Conservation (phyloP, 768 basidiomycete genomes). For the Pleurotus sapidus region DNA sequence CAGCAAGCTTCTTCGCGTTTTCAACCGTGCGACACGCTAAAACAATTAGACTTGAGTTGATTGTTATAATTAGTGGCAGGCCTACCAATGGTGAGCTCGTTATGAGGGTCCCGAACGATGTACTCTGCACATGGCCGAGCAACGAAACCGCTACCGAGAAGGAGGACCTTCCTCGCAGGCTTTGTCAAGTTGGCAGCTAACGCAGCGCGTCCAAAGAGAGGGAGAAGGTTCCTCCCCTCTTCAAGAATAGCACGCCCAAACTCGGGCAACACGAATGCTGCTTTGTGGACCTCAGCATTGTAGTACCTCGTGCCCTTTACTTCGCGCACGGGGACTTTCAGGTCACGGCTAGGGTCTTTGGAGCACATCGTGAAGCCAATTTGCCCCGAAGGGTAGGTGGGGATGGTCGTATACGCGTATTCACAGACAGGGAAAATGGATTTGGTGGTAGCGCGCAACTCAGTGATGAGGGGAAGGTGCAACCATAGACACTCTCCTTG, state of each 20-base stretch:
- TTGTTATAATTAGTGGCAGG: constrained; percentile 4
- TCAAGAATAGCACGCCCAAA: constrained; percentile 77
- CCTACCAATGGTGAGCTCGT: constrained; percentile 82
- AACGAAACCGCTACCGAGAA: constrained; percentile 94
- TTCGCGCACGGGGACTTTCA: constrained; percentile 71
- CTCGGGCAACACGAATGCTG: constrained; percentile 91
- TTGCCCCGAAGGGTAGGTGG: constrained; percentile 97
- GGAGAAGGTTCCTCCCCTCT: constrained; percentile 67
- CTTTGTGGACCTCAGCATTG: constrained; percentile 73
- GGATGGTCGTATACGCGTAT: constrained; percentile 96
- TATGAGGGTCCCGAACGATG: constrained; percentile 75
- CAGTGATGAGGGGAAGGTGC: constrained; percentile 82
- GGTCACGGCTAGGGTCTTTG: constrained; percentile 65
- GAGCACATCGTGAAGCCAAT: constrained; percentile 94
- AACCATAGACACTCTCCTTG: constrained; percentile 97
- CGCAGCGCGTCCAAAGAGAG: constrained; percentile 70
- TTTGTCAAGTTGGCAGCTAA: constrained; percentile 38
- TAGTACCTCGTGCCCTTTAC: constrained; percentile 80
- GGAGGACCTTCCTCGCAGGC: constrained; percentile 67
- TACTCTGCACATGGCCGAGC: constrained; percentile 97
- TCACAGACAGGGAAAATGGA: constrained; percentile 77
- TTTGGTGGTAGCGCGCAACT: constrained; percentile 66
- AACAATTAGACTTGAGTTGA: neutral
- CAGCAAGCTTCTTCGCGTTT: constrained; percentile 67
- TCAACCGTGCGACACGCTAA: constrained; percentile 86